phyloP scores from a whole-genome alignment of 108 stramenopile genomes.

The Aureococcus anophagefferens region DNA sequence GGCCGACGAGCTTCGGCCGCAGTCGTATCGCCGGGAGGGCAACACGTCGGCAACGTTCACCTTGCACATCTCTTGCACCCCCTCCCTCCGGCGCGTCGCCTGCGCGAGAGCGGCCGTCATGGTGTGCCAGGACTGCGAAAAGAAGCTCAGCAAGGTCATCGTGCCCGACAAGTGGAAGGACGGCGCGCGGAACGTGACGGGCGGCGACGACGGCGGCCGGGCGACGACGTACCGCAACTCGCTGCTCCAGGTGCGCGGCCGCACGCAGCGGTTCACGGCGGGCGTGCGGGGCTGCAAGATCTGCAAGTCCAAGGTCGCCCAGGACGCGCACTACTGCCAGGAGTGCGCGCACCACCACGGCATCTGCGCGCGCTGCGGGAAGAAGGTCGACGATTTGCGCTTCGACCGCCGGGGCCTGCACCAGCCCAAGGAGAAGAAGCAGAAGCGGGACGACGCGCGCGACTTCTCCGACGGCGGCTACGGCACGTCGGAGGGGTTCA shows the following conservation, averaged over 20 bases:
- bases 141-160: slow-evolving; percentile 26
- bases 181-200: slow-evolving; percentile 24
- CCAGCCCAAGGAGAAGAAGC: neutral
- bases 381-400: neutral
- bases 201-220: slow-evolving; percentile 21
- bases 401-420: neutral
- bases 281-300: slow-evolving; percentile 10
- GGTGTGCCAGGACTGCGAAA: slow-evolving; percentile 29
- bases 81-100: too few species aligned
- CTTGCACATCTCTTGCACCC: too few species aligned
- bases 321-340: slow-evolving; percentile 30
- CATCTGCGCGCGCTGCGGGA: neutral
- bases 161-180: slow-evolving; percentile 33
- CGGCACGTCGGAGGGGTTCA: neutral
- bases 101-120: too few species aligned
- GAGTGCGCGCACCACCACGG: slow-evolving; percentile 4
- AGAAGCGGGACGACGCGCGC: neutral
- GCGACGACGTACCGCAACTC: slow-evolving; percentile 21
- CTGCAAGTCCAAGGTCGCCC: slow-evolving; percentile 29
- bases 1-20: too few species aligned
- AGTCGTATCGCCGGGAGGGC: too few species aligned
- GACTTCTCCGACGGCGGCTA: neutral
- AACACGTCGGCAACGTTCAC: too few species aligned
- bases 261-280: slow-evolving; percentile 20
- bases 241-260: slow-evolving; percentile 17